Evolutionary conservation across 768 basidiomycete genomes (phyloP), one percentile per base, ranked within the genome.

Genomic region (Suillus tomentosus): DNA sequence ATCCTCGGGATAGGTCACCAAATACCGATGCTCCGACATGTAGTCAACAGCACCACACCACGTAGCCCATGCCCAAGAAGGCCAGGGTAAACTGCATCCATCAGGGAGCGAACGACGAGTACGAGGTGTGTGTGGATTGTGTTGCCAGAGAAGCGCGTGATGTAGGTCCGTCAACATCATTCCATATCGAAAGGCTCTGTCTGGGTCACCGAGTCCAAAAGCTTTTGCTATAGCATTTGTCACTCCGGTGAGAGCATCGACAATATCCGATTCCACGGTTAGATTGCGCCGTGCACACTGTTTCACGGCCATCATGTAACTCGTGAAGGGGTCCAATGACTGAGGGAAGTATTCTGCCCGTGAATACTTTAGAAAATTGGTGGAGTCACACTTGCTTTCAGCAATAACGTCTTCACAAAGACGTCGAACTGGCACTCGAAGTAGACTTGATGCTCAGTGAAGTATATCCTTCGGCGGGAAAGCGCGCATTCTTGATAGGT

Each of bases 1-100:
- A 56, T 14, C 56, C 17, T 22, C 60, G 17, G 51, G 61, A 3
- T 11, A 5, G 36, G 5, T 62, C 56, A 19, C 48, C 53, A 54
- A 54, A 54, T 54, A 54, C 11, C 53, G 53, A 54, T 54, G 53
- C 34, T 54, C 53, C 53, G 34, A 3, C 53, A 22, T 61, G 53
- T 65, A 62, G 31, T 24, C 13, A 17, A 65, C 53, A 6, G 68
- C 72, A 27, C 72, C 72, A 34, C 56, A 65, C 71, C 71, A 72
- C 5, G 69, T 68, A 5, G 72, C 64, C 72, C 71, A 72, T 13
- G 72, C 64, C 71, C 71, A 72, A 8, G 72, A 71, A 10, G 72
- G 71, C 61, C 65, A 73, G 24, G 19, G 42, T 5, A 64, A 19
- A 54, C 37, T n/a, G 17, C 27, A 48, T 0, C 37, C 22, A 27